These are phyloP conservation scores for Ophiostoma ips DNA, from an alignment of 2,329 filamentous ascomycete species.

Conservation along the genomic window DNA sequence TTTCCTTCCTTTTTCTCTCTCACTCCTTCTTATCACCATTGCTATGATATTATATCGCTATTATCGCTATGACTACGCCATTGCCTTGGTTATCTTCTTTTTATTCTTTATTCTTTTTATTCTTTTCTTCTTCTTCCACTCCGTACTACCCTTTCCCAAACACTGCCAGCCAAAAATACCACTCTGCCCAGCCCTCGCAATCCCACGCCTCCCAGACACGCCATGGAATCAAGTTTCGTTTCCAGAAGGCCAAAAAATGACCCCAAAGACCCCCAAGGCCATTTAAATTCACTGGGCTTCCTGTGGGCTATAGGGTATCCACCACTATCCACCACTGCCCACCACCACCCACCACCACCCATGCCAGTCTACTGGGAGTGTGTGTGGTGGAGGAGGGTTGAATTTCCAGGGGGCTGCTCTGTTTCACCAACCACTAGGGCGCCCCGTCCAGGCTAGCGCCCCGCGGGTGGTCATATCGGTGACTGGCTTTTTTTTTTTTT, in stretches of 20 bases:
- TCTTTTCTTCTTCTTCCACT: no score
- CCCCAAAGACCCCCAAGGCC: no score
- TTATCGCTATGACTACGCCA: no score
- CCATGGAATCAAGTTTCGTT: slow-evolving; percentile 9
- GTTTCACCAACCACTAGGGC: slow-evolving; percentile 32
- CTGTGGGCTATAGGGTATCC: no score
- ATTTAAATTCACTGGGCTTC: background rate
- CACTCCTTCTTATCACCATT: background rate
- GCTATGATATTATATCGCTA: no score
- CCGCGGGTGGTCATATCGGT: slow-evolving; percentile 3
- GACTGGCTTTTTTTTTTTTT: background rate
- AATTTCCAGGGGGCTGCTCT: slow-evolving; percentile 32
- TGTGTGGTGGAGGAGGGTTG: slow-evolving; percentile 18
- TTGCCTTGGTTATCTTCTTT: no score
- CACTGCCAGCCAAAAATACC: background rate
- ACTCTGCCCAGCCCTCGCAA: background rate
- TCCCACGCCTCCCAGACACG: slow-evolving; percentile 1
- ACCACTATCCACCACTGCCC: no score
- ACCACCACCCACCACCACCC: no score
- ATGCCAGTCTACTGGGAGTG: background rate
- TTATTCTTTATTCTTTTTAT: no score
- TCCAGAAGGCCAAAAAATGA: slow-evolving; percentile 3
- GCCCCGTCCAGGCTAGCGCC: slow-evolving; percentile 9
- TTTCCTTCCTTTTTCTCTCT: background rate
- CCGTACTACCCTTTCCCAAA: background rate